phyloP scores from a whole-genome alignment of 371 early-diverging fungal species.

The Mucor plumbeus region DNA sequence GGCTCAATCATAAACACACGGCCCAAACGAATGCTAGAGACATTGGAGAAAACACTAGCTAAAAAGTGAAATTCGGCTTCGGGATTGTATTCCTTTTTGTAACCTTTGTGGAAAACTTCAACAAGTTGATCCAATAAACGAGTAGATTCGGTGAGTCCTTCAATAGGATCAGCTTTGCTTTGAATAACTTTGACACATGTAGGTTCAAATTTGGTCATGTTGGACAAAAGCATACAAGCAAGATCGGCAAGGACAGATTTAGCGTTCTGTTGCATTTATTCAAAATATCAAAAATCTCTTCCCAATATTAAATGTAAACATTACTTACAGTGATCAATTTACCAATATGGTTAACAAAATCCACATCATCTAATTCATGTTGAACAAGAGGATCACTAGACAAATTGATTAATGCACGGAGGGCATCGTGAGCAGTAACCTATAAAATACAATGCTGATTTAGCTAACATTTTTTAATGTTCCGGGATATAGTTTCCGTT shows the following conservation, averaged over 20 bases:
- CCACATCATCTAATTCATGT: slow-evolving; percentile 66
- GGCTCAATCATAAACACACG: slow-evolving; percentile 73
- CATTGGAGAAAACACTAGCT: slow-evolving; percentile 91
- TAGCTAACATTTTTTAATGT: too few species aligned
- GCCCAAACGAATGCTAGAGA: slow-evolving; percentile 75
- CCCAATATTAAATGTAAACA: not conserved
- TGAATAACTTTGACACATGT: slow-evolving; percentile 63
- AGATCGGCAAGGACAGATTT: slow-evolving; percentile 74
- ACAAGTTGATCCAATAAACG: slow-evolving; percentile 81
- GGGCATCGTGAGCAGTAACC: slow-evolving; percentile 84
- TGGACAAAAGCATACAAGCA: slow-evolving; percentile 92
- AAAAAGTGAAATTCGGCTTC: slow-evolving; percentile 85
- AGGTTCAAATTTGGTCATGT: slow-evolving; percentile 79
- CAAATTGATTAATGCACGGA: slow-evolving; percentile 84
- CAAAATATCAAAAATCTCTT: not conserved
- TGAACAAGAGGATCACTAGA: slow-evolving; percentile 69
- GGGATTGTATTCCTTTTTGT: slow-evolving; percentile 78
- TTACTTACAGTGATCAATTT: slow-evolving; percentile 67
- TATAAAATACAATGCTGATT: slow-evolving; percentile 29
- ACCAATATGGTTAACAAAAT: slow-evolving; percentile 70
- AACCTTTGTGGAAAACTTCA: slow-evolving; percentile 85
- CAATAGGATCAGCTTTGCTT: slow-evolving; percentile 44
- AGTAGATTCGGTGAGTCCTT: slow-evolving; percentile 49
- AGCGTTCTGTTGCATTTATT: slow-evolving; percentile 14
- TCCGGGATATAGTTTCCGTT: not conserved